Evolutionary conservation across 2,329 filamentous ascomycete species (phyloP).

Genomic region (Colletotrichum sp.): DNA sequence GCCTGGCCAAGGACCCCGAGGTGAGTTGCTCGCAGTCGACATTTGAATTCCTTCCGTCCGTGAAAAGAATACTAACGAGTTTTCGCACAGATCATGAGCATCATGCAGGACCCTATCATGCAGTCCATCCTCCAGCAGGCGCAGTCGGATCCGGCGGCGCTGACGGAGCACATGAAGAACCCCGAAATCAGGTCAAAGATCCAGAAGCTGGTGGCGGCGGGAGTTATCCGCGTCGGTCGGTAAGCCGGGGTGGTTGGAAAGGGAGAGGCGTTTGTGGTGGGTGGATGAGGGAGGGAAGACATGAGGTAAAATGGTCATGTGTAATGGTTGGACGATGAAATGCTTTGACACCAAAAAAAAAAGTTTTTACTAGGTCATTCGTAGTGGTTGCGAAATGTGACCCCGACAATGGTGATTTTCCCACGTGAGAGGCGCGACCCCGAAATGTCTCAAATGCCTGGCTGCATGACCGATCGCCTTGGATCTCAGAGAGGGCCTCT

Average conservation of each 20-base stretch:
- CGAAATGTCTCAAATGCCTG: background rate
- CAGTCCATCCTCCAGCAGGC: constrained; percentile 97
- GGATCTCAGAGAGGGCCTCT: background rate
- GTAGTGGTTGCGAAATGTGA: constrained; percentile 22
- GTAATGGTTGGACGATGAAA: constrained; percentile 23
- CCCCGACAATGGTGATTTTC: constrained; percentile 8
- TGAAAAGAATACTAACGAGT: background rate
- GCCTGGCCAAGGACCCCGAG: constrained; percentile 89
- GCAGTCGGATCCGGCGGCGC: constrained; percentile 87
- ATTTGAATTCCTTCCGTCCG: background rate
- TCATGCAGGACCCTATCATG: constrained; percentile 97
- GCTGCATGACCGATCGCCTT: constrained; percentile 6
- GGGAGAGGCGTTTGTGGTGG: background rate
- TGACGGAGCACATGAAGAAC: constrained; percentile 98
- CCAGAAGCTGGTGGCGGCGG: constrained; percentile 91
- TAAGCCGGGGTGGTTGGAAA: constrained; percentile 23
- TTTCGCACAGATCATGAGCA: constrained; percentile 72
- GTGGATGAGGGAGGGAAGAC: background rate
- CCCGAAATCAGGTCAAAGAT: constrained; percentile 84
- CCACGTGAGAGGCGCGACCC: constrained; percentile 8
- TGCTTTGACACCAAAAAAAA: background rate
- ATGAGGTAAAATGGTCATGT: constrained; percentile 10
- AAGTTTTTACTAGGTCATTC: constrained; percentile 14
- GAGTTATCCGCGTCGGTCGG: constrained; percentile 81
- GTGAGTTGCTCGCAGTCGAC: constrained; percentile 59